Evolutionary conservation across 139 green algal genomes (phyloP).

Genomic region (Volvox reticuliferus): DNA sequence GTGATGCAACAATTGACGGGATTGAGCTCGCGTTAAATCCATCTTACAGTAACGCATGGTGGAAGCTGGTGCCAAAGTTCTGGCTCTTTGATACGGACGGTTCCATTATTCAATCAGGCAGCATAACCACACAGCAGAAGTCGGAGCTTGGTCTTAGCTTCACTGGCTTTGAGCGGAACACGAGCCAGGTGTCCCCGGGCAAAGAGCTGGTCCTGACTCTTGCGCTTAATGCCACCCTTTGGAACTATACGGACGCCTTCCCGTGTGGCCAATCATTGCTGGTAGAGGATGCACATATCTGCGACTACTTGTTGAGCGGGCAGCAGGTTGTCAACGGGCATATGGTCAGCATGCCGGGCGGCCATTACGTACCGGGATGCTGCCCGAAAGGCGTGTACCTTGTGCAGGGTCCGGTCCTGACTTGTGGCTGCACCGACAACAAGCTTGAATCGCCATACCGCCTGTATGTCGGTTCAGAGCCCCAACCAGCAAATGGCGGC

Average conservation of each 20-base stretch:
- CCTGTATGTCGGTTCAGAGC: neutral
- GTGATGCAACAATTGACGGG: constrained; percentile 53
- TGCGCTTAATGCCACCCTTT: constrained; percentile 38
- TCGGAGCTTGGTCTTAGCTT: constrained; percentile 40
- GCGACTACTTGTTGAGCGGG: constrained; percentile 57
- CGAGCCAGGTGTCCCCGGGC: constrained; percentile 26
- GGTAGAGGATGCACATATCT: constrained; percentile 47
- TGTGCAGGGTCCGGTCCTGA: neutral
- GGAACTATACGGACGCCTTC: constrained; percentile 47
- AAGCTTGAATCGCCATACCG: constrained; percentile 59
- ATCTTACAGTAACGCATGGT: constrained; percentile 18
- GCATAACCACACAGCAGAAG: constrained; percentile 46
- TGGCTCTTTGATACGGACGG: constrained; percentile 47
- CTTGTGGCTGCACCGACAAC: constrained; percentile 61
- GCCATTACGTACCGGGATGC: constrained; percentile 39
- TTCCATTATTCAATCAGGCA: constrained; percentile 37
- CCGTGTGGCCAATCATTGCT: constrained; percentile 53
- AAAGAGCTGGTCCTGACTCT: constrained; percentile 47
- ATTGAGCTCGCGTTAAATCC: constrained; percentile 41
- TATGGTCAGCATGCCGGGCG: neutral
- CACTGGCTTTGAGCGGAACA: constrained; percentile 31
- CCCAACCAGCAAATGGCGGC: neutral
- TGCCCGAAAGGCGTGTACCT: constrained; percentile 58
- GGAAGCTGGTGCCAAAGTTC: constrained; percentile 37
- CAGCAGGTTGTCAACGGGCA: constrained; percentile 36